Evolutionary conservation across 768 basidiomycete genomes (phyloP).

Genomic region (Tylopilus plumbeoviolaceoides): DNA sequence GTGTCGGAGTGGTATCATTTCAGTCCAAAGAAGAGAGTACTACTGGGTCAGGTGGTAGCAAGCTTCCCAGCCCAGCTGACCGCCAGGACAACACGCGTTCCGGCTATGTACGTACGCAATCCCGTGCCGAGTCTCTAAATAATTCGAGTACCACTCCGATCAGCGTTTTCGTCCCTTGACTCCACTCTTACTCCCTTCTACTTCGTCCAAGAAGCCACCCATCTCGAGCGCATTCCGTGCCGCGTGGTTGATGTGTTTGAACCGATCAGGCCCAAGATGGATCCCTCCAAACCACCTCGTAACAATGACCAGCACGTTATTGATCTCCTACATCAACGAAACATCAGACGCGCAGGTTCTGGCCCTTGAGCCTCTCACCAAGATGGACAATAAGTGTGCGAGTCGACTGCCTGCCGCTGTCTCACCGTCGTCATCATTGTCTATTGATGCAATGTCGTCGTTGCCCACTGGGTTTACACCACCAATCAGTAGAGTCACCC

Average conservation of each 20-base stretch:
- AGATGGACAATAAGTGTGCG: constrained; percentile 85
- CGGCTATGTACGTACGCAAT: not conserved
- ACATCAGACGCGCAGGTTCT: not conserved
- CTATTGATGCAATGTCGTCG: constrained; percentile 34
- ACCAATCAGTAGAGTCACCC: constrained; percentile 7
- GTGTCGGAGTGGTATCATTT: constrained; percentile 15
- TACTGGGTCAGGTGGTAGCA: constrained; percentile 4
- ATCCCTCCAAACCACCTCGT: constrained; percentile 94
- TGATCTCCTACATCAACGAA: constrained; percentile 55
- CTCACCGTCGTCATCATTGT: constrained; percentile 95
- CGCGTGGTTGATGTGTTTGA: constrained; percentile 93
- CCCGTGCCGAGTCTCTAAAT: too few relatives aligned
- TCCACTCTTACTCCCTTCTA: constrained; percentile 26
- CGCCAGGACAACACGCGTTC: not conserved
- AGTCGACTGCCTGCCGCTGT: constrained; percentile 87
- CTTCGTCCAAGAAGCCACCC: constrained; percentile 76
- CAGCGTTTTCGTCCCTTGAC: constrained; percentile 29
- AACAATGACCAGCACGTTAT: constrained; percentile 85
- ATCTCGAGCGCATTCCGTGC: constrained; percentile 86
- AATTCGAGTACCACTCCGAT: not conserved
- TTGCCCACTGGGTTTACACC: not conserved
- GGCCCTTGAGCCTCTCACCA: constrained; percentile 43
- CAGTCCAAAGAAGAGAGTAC: not conserved
- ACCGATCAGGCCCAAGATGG: constrained; percentile 83
- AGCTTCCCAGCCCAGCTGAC: not conserved